phyloP scores from a whole-genome alignment of 176 grass and related monocot genomes.

The Phyllostachys edulis region DNA sequence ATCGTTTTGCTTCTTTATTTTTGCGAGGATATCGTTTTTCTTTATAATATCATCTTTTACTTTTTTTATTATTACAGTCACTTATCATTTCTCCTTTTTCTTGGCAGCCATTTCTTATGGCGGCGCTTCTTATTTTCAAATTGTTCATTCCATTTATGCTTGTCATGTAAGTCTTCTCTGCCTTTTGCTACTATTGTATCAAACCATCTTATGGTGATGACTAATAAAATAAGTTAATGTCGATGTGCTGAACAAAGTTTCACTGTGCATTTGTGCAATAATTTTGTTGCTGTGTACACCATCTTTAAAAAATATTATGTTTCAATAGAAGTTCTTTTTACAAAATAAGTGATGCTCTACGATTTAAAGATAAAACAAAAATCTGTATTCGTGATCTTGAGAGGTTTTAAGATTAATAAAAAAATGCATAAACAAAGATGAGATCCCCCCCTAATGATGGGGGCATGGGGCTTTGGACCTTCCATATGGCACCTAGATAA shows the following conservation, averaged over 20 bases:
- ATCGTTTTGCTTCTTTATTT: not conserved
- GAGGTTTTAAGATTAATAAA: constrained; percentile 22
- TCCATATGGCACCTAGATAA: not conserved
- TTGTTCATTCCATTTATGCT: constrained; percentile 97
- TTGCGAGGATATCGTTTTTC: not conserved
- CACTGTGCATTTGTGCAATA: not conserved
- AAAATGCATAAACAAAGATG: not conserved
- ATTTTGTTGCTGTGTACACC: constrained; percentile 9
- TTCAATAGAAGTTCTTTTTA: constrained; percentile 10
- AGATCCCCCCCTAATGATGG: no score
- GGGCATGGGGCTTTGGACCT: not conserved
- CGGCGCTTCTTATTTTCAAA: constrained; percentile 95
- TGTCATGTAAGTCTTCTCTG: constrained; percentile 79
- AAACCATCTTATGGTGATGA: not conserved
- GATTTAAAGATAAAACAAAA: constrained; percentile 15
- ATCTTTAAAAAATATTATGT: not conserved
- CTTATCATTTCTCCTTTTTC: constrained; percentile 27
- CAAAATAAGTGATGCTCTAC: constrained; percentile 1
- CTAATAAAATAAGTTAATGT: constrained; percentile 22
- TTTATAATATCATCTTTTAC: constrained; percentile 1
- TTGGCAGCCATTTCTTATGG: constrained; percentile 95
- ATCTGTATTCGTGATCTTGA: not conserved
- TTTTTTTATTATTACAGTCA: constrained; percentile 29
- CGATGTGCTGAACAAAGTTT: constrained; percentile 9
- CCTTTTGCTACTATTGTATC: constrained; percentile 9